Evolutionary conservation across 2,329 filamentous ascomycete genomes (phyloP).

Genomic region (Hirsutella thompsonii): DNA sequence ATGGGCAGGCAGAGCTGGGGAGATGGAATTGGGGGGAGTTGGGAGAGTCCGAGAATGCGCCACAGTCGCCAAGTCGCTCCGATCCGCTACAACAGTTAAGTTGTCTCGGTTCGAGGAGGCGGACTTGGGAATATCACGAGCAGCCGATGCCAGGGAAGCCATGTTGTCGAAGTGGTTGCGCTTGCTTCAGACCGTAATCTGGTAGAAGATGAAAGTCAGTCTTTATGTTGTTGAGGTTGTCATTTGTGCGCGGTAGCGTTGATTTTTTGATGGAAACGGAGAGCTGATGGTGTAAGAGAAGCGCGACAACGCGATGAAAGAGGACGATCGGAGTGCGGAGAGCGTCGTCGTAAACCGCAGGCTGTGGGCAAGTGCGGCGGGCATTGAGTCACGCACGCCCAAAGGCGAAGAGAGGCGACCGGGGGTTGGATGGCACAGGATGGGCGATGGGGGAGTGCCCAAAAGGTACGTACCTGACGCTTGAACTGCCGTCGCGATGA

Average conservation of each 20-base stretch:
- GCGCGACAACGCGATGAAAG: too few relatives aligned
- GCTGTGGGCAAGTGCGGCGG: too few relatives aligned
- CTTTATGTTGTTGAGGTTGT: too few relatives aligned
- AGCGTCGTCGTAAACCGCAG: too few relatives aligned
- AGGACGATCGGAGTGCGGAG: too few relatives aligned
- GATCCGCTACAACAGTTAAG: constrained; percentile 60
- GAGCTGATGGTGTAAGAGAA: too few relatives aligned
- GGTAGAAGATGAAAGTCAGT: constrained; percentile 3
- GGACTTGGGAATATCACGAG: constrained; percentile 52
- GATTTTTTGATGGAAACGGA: too few relatives aligned
- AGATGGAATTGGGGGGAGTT: constrained; percentile 92
- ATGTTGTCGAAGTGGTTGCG: constrained; percentile 29
- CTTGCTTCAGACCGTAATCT: constrained; percentile 34
- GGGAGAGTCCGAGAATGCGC: constrained; percentile 56
- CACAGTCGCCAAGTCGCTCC: constrained; percentile 46
- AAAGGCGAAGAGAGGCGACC: too few relatives aligned
- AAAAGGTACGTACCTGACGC: constrained; percentile 17
- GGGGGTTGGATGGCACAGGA: too few relatives aligned
- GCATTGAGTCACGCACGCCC: too few relatives aligned
- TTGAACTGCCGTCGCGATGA: too few relatives aligned
- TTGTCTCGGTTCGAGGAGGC: constrained; percentile 49
- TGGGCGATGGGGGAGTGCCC: constrained; percentile 2
- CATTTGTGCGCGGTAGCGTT: too few relatives aligned
- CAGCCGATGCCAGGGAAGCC: constrained; percentile 54
- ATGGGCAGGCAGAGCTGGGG: constrained; percentile 72